Evolutionary conservation across 2,329 filamentous ascomycete genomes (phyloP).

Genomic region (Alternaria infectoria): DNA sequence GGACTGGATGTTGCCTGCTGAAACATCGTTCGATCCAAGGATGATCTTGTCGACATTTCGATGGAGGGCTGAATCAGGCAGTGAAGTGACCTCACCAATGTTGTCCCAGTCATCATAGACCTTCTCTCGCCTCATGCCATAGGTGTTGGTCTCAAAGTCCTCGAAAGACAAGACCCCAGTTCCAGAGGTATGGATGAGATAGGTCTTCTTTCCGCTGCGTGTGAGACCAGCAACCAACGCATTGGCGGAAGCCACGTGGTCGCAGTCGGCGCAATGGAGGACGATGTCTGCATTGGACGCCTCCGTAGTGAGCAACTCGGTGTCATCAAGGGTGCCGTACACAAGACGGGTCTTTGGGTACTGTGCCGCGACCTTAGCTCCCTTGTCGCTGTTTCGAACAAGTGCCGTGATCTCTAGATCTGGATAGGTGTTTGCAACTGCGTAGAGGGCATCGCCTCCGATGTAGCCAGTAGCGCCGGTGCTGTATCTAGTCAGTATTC

Average conservation of each 20-base stretch:
- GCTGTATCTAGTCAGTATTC: constrained; percentile 14
- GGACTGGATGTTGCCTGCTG: constrained; percentile 51
- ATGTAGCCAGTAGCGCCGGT: constrained; percentile 45
- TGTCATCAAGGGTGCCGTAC: constrained; percentile 52
- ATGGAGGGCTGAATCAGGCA: constrained; percentile 67
- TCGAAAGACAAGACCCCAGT: constrained; percentile 62
- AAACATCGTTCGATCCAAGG: constrained; percentile 55
- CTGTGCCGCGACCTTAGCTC: constrained; percentile 52
- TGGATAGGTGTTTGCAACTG: constrained; percentile 53
- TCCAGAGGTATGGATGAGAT: constrained; percentile 62
- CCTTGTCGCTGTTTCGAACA: constrained; percentile 58
- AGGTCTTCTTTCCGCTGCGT: constrained; percentile 54
- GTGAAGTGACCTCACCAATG: constrained; percentile 60
- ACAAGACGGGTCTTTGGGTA: constrained; percentile 60
- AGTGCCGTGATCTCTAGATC: constrained; percentile 59
- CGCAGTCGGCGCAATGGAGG: constrained; percentile 45
- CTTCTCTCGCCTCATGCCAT: constrained; percentile 56
- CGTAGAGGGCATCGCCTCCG: constrained; percentile 38
- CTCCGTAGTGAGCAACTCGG: constrained; percentile 35
- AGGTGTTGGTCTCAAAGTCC: constrained; percentile 54
- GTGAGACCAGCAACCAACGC: constrained; percentile 43
- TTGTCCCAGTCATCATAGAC: constrained; percentile 66
- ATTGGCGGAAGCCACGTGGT: constrained; percentile 32
- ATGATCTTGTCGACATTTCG: constrained; percentile 73
- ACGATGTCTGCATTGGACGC: constrained; percentile 40